Evolutionary conservation across 2,329 filamentous ascomycete species (phyloP).

Genomic region (Aspergillus brunneoviolaceus): DNA sequence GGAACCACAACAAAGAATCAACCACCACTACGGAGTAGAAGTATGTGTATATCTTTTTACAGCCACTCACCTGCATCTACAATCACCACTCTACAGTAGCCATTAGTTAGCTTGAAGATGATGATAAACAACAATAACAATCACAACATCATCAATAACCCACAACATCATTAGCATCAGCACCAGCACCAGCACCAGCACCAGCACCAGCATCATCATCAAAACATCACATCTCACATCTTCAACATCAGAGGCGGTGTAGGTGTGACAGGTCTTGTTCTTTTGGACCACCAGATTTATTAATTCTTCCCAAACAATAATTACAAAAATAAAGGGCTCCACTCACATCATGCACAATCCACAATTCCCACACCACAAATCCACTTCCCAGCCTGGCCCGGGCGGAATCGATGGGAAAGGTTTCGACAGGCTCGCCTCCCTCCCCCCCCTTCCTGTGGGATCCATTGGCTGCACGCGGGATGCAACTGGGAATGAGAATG

Average conservation of each 20-base stretch:
- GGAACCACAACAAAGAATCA: too few relatives aligned
- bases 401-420: neutral
- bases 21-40: too few relatives aligned
- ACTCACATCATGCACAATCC: neutral
- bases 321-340: neutral
- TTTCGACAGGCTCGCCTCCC: neutral
- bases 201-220: neutral
- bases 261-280: constrained; percentile 18
- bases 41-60: too few relatives aligned
- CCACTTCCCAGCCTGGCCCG: constrained; percentile 7
- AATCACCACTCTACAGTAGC: too few relatives aligned
- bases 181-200: neutral
- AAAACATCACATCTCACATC: neutral
- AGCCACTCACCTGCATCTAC: too few relatives aligned
- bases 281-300: neutral
- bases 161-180: neutral
- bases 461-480: constrained; percentile 6
- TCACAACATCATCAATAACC: too few relatives aligned
- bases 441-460: too few relatives aligned
- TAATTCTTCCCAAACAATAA: neutral
- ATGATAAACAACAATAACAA: too few relatives aligned
- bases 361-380: neutral
- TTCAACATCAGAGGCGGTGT: constrained; percentile 16
- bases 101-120: too few relatives aligned
- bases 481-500: neutral